Base-by-base conservation (phyloP, 257 asterid species). In the Osmanthus fragrans region DNA sequence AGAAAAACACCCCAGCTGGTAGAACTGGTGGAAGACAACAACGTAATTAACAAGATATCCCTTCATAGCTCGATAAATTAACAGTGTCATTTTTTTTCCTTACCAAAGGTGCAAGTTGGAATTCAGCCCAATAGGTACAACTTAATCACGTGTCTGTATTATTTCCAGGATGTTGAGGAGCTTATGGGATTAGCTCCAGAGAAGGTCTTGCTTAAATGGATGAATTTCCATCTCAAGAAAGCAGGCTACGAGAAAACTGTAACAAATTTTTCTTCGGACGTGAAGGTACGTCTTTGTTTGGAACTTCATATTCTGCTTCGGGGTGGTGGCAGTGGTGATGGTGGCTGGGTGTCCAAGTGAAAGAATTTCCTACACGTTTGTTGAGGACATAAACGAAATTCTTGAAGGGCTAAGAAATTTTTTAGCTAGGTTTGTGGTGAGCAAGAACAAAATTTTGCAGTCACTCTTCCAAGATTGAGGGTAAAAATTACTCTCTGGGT, bases 181-280 rank as follows among this genome's bases (percentile, higher is more conserved):
- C 96, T 95, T 58, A 82, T 95, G 91, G 97, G 96, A 70, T 94
- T 95, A 83, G 97, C 97, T 67, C 97, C 99, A n/a, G 99, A 95
- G 85, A 95, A 95, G 80, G 81, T 95, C 73, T 91, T 95, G 63
- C 84, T 92, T 77, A 95, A 89, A 79, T 95, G 99, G 99, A 94
- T 91, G 99, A 94, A 94, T 86, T 94, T 94, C 86, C 99, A 92
- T 88, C 97, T 94, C 32, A 91, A 90, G 82, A 92, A 90, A 90
- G 97, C 89, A 4, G 99, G 99, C 77, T 95, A 92, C 87, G 77
- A 91, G 73, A 95, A 91, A 81, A 84, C 88, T 56, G 97, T 95
- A 65, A 19, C 97, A 72, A 95, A 95, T 85, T 95, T 95, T 88
- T 86, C 97, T 71, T 91, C 99, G 27, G 99, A 95, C 80, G 33